Conservation (phyloP, 169 alveolate species). For the Besnoitia besnoiti region DNA sequence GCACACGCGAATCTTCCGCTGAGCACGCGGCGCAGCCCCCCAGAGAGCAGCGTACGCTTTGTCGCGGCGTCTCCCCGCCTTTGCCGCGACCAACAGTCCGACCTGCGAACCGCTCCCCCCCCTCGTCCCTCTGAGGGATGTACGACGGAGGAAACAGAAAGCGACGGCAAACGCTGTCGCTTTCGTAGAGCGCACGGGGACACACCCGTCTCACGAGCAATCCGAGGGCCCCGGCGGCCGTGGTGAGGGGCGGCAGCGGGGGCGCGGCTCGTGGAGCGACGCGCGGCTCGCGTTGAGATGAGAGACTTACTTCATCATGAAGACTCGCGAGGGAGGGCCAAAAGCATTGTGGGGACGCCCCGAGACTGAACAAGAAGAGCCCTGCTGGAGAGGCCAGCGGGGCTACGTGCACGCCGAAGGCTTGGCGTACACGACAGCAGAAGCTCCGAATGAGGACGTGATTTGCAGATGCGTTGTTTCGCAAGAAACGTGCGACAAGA, state of each 20-base stretch:
- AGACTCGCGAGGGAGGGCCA: neutral
- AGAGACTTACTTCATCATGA: constrained; percentile 33
- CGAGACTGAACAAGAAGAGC: neutral
- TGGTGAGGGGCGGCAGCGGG: too few relatives aligned
- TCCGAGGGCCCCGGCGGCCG: too few relatives aligned
- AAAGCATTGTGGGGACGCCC: neutral
- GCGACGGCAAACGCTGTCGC: neutral
- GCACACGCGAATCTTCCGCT: neutral
- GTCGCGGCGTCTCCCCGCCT: neutral
- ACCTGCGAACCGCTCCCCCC: neutral
- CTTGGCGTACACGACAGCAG: too few relatives aligned
- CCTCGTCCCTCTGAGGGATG: neutral
- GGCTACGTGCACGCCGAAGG: too few relatives aligned
- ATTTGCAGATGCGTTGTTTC: too few relatives aligned
- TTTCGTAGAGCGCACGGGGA: neutral
- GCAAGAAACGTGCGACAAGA: too few relatives aligned
- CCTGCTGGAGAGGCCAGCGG: neutral
- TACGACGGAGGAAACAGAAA: neutral
- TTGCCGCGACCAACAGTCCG: neutral
- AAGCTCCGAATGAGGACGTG: too few relatives aligned
- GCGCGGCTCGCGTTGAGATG: neutral
- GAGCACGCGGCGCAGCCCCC: neutral
- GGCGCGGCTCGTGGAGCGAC: too few relatives aligned
- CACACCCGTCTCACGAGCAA: too few relatives aligned
- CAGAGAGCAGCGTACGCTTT: neutral